Evolutionary conservation across 345 rosid species (phyloP).

Genomic region (Citrus trifoliata): DNA sequence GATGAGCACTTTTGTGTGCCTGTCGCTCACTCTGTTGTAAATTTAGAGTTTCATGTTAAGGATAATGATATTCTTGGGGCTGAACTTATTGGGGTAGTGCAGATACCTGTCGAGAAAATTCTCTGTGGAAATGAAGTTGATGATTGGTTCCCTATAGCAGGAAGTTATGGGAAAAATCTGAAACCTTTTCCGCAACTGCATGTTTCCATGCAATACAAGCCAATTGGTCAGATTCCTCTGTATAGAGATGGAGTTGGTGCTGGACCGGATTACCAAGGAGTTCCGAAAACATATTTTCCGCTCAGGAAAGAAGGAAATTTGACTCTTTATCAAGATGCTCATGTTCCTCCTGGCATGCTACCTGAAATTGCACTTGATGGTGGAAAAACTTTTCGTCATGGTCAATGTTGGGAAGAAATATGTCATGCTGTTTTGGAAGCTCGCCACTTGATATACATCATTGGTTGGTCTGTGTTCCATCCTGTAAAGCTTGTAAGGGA

Average conservation of each 20-base stretch:
- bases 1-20: constrained; percentile 59
- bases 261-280: constrained; percentile 55
- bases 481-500: constrained; percentile 60
- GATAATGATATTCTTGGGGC: constrained; percentile 74
- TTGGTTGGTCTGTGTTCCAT: constrained; percentile 70
- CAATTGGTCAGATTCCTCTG: constrained; percentile 29
- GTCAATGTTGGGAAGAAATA: constrained; percentile 70
- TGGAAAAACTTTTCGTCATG: constrained; percentile 47
- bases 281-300: constrained; percentile 60
- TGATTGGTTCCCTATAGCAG: constrained; percentile 50
- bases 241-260: constrained; percentile 50
- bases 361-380: constrained; percentile 59
- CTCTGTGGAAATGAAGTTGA: constrained; percentile 37
- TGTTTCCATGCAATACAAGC: constrained; percentile 41
- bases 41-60: constrained; percentile 61
- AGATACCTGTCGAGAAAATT: constrained; percentile 40
- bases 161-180: constrained; percentile 23
- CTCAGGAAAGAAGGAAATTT: constrained; percentile 53
- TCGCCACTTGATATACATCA: constrained; percentile 52
- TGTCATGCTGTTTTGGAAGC: constrained; percentile 71
- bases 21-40: constrained; percentile 52
- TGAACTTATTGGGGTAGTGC: constrained; percentile 56
- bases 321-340: constrained; percentile 78
- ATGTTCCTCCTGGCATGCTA: constrained; percentile 40
- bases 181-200: constrained; percentile 51